phyloP scores from a whole-genome alignment of 345 rosid genomes.

The Sisymbrium irio region DNA sequence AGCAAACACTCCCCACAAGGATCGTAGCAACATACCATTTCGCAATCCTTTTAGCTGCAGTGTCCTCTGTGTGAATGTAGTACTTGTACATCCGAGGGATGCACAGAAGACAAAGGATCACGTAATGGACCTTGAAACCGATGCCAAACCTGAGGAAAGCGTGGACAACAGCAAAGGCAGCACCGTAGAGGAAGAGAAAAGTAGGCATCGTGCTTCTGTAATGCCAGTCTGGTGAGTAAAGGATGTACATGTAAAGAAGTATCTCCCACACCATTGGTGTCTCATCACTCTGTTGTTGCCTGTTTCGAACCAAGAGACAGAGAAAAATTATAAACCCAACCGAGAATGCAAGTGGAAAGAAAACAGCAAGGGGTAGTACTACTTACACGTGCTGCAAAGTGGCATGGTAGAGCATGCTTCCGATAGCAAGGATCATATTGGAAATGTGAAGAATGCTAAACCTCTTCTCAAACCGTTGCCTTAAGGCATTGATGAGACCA shows the following conservation, averaged over 20 bases:
- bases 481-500: constrained; percentile 79
- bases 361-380: too few species aligned
- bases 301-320: too few species aligned
- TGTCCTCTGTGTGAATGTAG: constrained; percentile 77
- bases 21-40: constrained; percentile 68
- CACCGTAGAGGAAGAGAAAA: constrained; percentile 87
- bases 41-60: constrained; percentile 64
- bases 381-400: constrained; percentile 79
- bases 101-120: constrained; percentile 76
- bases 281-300: constrained; percentile 98
- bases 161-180: constrained; percentile 68
- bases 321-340: too few species aligned
- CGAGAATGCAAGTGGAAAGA: too few species aligned
- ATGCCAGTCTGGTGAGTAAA: constrained; percentile 99
- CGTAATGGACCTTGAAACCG: constrained; percentile 86
- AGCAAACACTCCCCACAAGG: constrained; percentile 56
- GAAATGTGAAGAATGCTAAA: constrained; percentile 87
- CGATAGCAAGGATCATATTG: constrained; percentile 83
- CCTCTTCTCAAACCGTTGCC: constrained; percentile 94
- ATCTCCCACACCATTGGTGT: constrained; percentile 99
- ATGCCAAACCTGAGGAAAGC: constrained; percentile 63
- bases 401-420: constrained; percentile 92
- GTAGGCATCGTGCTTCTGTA: constrained; percentile 95
- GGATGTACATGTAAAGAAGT: constrained; percentile 91
- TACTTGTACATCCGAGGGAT: constrained; percentile 93